Evolutionary conservation across 441 rosid genomes (phyloP).

Genomic region (Kokia cookei): DNA sequence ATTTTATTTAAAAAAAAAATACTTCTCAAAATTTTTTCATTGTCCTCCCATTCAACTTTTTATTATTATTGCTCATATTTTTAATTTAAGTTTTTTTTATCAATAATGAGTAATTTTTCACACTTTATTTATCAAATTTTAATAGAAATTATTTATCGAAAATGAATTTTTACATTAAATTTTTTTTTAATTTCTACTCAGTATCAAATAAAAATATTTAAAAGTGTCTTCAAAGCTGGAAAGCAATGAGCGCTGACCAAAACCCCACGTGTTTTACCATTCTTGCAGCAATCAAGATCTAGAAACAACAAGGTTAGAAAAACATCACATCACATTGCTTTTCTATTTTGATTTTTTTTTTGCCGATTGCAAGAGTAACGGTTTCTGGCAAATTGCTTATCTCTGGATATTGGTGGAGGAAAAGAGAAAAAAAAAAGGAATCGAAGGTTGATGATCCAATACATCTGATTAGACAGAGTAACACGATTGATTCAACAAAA

Average conservation of each 20-base stretch:
- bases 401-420: neutral
- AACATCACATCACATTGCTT: neutral
- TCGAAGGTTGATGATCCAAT: neutral
- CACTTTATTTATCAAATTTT: too few species aligned
- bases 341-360: neutral
- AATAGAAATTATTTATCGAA: too few species aligned
- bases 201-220: neutral
- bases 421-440: neutral
- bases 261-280: neutral
- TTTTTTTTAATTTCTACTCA: too few species aligned
- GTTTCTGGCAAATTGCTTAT: neutral
- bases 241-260: neutral
- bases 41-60: too few species aligned
- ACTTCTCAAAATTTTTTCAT: too few species aligned
- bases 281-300: neutral
- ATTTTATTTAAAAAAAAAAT: too few species aligned
- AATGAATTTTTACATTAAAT: too few species aligned
- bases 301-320: neutral
- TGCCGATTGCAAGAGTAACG: neutral
- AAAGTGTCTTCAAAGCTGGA: neutral
- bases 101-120: too few species aligned
- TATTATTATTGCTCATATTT: too few species aligned
- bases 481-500: neutral
- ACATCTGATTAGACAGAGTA: conserved; percentile 13
- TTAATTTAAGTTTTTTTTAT: too few species aligned